phyloP scores from a whole-genome alignment of 768 basidiomycete genomes.

The Dacryopinax spathularia region DNA sequence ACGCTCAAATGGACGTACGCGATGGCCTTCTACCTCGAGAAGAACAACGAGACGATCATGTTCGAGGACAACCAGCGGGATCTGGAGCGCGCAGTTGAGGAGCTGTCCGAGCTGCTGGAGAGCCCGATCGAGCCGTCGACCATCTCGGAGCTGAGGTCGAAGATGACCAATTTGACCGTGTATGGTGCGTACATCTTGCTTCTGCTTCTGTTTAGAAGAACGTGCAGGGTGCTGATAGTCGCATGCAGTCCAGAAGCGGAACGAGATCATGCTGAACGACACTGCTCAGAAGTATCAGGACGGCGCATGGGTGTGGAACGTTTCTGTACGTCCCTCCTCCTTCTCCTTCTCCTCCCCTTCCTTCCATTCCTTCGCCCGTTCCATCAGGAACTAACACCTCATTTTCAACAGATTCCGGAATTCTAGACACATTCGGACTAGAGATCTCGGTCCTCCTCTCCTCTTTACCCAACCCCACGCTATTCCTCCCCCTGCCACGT shows the following conservation, averaged over 20 bases:
- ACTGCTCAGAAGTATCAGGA: conserved; percentile 83
- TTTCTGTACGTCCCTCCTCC: conserved; percentile 24
- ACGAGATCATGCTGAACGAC: conserved; percentile 89
- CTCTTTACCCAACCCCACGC: background rate
- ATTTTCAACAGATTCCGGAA: background rate
- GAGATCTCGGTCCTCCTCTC: too few relatives aligned
- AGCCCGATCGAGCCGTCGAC: conserved; percentile 75
- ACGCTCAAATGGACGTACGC: conserved; percentile 99
- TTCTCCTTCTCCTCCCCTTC: too few relatives aligned
- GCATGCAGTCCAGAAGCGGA: conserved; percentile 96
- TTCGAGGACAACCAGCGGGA: conserved; percentile 98
- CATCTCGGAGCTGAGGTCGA: conserved; percentile 69
- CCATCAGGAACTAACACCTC: background rate
- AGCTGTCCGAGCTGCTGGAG: conserved; percentile 84
- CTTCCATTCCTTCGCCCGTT: too few relatives aligned
- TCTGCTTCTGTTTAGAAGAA: conserved; percentile 9
- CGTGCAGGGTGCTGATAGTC: conserved; percentile 4
- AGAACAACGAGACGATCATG: conserved; percentile 81
- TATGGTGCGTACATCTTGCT: background rate
- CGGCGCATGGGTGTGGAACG: conserved; percentile 74
- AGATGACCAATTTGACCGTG: conserved; percentile 92
- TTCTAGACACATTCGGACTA: background rate
- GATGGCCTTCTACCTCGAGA: conserved; percentile 93
- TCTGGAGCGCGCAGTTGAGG: conserved; percentile 87
- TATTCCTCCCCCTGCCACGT: background rate